Evolutionary conservation across 2,329 filamentous ascomycete species (phyloP).

Genomic region (Blumeriella jaapii): DNA sequence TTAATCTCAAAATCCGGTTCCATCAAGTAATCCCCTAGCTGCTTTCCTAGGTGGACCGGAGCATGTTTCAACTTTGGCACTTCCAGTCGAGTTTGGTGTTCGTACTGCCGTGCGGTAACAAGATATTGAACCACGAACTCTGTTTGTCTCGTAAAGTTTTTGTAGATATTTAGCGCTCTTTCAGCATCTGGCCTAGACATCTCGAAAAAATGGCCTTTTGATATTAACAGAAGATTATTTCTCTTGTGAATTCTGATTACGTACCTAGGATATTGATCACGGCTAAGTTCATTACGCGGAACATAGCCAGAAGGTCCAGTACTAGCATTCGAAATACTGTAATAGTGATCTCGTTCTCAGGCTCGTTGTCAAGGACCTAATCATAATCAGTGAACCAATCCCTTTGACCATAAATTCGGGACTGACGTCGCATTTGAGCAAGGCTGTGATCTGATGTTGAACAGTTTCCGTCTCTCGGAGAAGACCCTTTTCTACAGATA

Average conservation of each 20-base stretch:
- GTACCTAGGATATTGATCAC: constrained; percentile 92
- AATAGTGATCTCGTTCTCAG: constrained; percentile 92
- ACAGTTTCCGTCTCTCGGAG: constrained; percentile 85
- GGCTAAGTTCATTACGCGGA: constrained; percentile 91
- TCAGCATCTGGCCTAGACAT: constrained; percentile 93
- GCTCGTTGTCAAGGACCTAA: constrained; percentile 74
- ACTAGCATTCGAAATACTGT: constrained; percentile 88
- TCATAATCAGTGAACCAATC: constrained; percentile 15
- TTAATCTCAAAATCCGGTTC: constrained; percentile 95
- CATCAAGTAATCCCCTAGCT: constrained; percentile 87
- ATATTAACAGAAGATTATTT: constrained; percentile 13
- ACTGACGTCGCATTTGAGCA: constrained; percentile 82
- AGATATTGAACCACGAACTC: constrained; percentile 88
- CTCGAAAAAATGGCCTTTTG: constrained; percentile 86
- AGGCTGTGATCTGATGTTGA: constrained; percentile 72
- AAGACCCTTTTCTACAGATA: constrained; percentile 84
- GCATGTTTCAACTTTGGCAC: constrained; percentile 97
- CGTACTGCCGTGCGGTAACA: constrained; percentile 75
- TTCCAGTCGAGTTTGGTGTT: constrained; percentile 83
- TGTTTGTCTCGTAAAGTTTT: constrained; percentile 82
- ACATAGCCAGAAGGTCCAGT: constrained; percentile 77
- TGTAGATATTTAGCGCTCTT: constrained; percentile 82
- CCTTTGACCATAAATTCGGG: background rate
- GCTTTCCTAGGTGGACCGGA: constrained; percentile 77
- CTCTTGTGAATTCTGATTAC: constrained; percentile 24